Base-by-base conservation (phyloP, 805 yeast genomes). In the Isabelozyma rhagii region DNA sequence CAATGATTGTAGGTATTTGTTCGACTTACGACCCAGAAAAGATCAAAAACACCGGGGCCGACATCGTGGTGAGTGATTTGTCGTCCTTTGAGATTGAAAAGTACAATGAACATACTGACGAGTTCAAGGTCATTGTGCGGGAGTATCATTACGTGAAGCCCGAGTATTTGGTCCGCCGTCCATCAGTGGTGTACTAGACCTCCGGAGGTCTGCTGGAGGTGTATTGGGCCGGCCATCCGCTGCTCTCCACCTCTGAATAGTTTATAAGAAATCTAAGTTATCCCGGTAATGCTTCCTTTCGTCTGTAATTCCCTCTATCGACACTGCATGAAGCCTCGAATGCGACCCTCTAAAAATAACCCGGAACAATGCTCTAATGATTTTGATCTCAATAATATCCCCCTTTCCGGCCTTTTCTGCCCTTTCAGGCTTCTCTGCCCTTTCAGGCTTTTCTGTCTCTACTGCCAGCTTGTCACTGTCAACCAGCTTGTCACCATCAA, bases 361-460 rank as follows among this genome's bases (percentile, higher is more conserved):
- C 18, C 68, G 62, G 82, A 82, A 80, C 50, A 75, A 71, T 1
- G 81, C 72, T 50, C 66, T 69, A 11, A 66, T 51, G 6, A 81
- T 41, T 46, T 68, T 69, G 43, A 80, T 64, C 48, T 75, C 78
- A n/a, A 79, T 68, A 3, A 74, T 61, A 41, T 72, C 77, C 4
- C 41, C 41, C 11, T 11, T 39, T 39, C 3, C 25, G 1, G 41
- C n/a, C 36, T 31, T 29, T 29, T 8, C 34, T 29, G 10, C 34
- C 34, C 8, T 31, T 31, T 31, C n/a, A 31, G n/a, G 36, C 36
- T 8, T 18, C 10, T 39, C 41, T 3, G 10, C 5, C 6, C 13
- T 9, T 29, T 29, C 36, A 8, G 36, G 7, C 6, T 4, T 38
- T 11, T 38, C 40, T 14, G 18, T 7, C n/a, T 3, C 40, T 7